These are phyloP conservation scores for Umbelopsis sp. DNA, from an alignment of 371 early-diverging fungal species.

Conservation along the genomic window DNA sequence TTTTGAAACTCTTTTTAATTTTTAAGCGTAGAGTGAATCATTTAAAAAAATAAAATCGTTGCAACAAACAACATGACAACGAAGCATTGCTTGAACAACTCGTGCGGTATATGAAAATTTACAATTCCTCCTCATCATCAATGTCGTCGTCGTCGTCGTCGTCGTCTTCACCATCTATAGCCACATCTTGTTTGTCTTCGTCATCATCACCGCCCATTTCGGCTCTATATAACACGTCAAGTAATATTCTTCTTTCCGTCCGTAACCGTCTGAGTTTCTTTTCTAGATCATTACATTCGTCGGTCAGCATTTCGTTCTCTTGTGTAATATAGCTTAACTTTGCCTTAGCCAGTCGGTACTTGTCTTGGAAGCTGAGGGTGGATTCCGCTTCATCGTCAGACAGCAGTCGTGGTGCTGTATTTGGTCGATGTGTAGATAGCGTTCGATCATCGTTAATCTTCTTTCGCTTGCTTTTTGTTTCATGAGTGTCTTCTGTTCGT, in stretches of 20 bases:
- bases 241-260: constrained; percentile 54
- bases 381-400: constrained; percentile 18
- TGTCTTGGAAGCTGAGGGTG: constrained; percentile 34
- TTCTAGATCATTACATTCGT: constrained; percentile 51
- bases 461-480: constrained; percentile 24
- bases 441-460: constrained; percentile 10
- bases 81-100: neutral
- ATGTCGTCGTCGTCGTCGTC: neutral
- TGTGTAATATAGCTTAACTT: constrained; percentile 57
- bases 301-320: constrained; percentile 59
- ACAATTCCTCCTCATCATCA: constrained; percentile 13
- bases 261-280: constrained; percentile 53
- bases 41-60: neutral
- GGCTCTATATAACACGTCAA: constrained; percentile 51
- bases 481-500: constrained; percentile 8
- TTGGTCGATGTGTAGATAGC: constrained; percentile 9
- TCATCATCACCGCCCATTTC: constrained; percentile 28
- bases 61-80: too few species aligned
- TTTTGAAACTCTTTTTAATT: neutral
- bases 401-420: neutral
- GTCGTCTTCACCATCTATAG: constrained; percentile 26
- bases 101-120: constrained; percentile 11
- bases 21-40: neutral
- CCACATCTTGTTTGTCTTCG: constrained; percentile 35
- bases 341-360: constrained; percentile 59